Base-by-base conservation (phyloP, 1,139 yeast species). In the Lodderomyces metapsilosis region DNA sequence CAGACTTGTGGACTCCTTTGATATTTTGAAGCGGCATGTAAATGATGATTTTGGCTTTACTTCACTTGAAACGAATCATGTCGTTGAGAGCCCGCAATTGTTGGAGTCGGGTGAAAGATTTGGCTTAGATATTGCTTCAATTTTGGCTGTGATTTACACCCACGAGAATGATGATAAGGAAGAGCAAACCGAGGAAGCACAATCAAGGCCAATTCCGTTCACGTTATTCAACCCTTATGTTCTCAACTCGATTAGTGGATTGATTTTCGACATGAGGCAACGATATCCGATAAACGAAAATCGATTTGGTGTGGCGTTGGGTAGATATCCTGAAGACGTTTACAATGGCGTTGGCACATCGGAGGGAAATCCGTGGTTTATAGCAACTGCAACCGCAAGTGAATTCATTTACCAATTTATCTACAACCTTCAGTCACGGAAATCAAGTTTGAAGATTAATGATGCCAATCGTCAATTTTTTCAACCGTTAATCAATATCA, bases 291-390 rank as follows among this genome's bases (percentile, higher is more conserved):
- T 91, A 33, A 91, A 91, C 61, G 76, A 71, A n/a, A 6, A 31
- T n/a, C 39, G 37, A 17, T 18, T 32, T 18, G 95, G 94, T 0
- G 80, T 84, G 34, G 96, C 87, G 0, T 64, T 91, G 38, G 98
- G 98, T 2, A 71, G 98, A 54, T 92, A 92, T 56, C 96, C 97
- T 0, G 98, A 91, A 56, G 98, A 92, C 62, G 63, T 85, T 10
- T 92, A 92, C 60, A 86, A 91, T 61, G 98, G 98, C 0, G 68
- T 74, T 46, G 83, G 81, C 0, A 69, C 76, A 0, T 72, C 84
- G 12, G 84, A 81, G 51, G 98, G 97, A 2, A 92, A 92, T 56
- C 98, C 98, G 2, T 92, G 98, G 98, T 91, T 91, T 58, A 76
- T 92, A 45, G 74, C 94, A 17, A 91, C 97, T 0, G 80, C 92